Conservation (phyloP, 192 early-diverging fungal genomes). For the Diversispora eburnea region DNA sequence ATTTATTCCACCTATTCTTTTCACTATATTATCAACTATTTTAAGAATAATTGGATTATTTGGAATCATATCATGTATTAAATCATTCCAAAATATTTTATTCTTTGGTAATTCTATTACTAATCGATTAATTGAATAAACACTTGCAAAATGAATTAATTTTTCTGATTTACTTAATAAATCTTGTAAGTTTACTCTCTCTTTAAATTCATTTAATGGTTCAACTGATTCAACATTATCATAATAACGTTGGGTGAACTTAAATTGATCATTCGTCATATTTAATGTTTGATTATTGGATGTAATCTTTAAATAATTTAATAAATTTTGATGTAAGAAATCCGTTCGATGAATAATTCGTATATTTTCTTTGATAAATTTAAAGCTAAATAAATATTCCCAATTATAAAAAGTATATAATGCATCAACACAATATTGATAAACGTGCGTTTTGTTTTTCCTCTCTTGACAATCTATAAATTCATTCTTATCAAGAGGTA, state of each 20-base stretch:
- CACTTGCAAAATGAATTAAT: constrained; percentile 52
- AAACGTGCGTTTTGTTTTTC: not conserved
- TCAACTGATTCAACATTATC: not conserved
- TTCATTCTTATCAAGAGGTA: constrained; percentile 1
- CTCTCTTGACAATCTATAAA: not conserved
- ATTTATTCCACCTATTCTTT: constrained; percentile 45
- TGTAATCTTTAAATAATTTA: not conserved
- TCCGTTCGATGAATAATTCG: not conserved
- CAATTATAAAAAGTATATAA: constrained; percentile 16
- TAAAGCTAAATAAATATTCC: constrained; percentile 18
- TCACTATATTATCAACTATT: constrained; percentile 42
- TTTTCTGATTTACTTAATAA: constrained; percentile 33
- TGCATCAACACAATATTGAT: not conserved
- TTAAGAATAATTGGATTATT: constrained; percentile 43
- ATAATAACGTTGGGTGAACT: not conserved
- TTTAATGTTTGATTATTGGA: not conserved
- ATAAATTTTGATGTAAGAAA: not conserved
- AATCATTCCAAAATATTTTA: constrained; percentile 34
- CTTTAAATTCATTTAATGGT: constrained; percentile 34
- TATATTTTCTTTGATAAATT: not conserved
- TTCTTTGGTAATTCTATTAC: constrained; percentile 44
- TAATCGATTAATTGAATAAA: constrained; percentile 49
- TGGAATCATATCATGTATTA: constrained; percentile 48
- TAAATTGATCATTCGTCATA: not conserved
- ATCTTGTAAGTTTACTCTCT: constrained; percentile 36